Percentiles rank a stretch among this genome's conserved stretches.
Conservation (phyloP, 2,329 filamentous ascomycete genomes). For the Sporothrix phasma region DNA sequence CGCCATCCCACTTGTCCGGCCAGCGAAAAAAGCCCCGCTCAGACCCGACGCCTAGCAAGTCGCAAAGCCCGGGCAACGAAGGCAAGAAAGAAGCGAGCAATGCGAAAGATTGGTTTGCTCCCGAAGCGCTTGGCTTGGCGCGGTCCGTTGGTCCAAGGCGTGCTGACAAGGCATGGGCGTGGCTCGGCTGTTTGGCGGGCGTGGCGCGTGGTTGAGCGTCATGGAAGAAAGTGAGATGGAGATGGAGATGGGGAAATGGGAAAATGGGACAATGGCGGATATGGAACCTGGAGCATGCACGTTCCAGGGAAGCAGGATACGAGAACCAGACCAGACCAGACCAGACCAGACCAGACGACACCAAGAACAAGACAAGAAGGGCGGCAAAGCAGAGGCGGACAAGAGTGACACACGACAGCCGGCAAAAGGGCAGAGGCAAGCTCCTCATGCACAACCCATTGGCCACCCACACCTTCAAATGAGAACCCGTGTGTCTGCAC, state of each 20-base stretch:
- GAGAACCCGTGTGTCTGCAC: not conserved
- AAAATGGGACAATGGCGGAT: not conserved
- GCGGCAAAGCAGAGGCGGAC: not conserved
- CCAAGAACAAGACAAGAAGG: not conserved
- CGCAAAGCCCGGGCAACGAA: slow-evolving; percentile 1
- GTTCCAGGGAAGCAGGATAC: not conserved
- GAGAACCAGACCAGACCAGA: not conserved
- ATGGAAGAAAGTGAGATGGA: too few species aligned
- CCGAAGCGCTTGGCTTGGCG: not conserved
- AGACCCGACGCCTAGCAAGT: slow-evolving; percentile 2
- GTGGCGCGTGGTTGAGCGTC: too few species aligned
- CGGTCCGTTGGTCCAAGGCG: not conserved
- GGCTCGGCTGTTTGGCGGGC: not conserved
- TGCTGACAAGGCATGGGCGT: not conserved
- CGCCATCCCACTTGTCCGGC: not conserved
- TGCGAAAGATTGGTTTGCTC: not conserved
- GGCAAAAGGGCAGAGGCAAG: not conserved
- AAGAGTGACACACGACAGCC: not conserved
- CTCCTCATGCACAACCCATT: not conserved
- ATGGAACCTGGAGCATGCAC: not conserved
- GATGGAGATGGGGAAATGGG: too few species aligned
- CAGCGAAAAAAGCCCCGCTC: not conserved
- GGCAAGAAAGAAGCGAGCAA: not conserved
- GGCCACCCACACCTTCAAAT: not conserved
- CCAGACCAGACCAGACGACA: not conserved